Conservation (phyloP, 2,329 filamentous ascomycete species). For the Chrysosporium keratinophilum region DNA sequence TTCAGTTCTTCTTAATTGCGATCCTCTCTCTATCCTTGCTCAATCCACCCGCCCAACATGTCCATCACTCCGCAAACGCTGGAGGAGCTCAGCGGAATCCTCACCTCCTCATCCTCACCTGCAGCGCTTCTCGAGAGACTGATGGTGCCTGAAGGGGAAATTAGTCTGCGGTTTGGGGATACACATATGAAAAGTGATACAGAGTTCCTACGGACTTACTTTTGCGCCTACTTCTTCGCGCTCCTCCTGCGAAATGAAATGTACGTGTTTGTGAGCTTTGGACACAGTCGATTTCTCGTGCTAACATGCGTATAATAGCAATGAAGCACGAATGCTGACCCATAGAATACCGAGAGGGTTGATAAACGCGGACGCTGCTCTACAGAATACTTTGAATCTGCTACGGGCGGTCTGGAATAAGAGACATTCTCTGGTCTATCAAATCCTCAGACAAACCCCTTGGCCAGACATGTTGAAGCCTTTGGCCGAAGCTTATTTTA, state of each 20-base stretch:
- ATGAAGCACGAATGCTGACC: slow-evolving; percentile 33
- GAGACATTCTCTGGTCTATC: slow-evolving; percentile 29
- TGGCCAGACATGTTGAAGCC: slow-evolving; percentile 28
- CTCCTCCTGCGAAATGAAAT: slow-evolving; percentile 33
- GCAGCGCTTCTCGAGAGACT: slow-evolving; percentile 29
- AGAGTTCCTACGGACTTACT: slow-evolving; percentile 29
- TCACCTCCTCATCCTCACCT: slow-evolving; percentile 23
- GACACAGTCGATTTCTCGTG: neutral
- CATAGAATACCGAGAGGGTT: slow-evolving; percentile 28
- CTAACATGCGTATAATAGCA: slow-evolving; percentile 5
- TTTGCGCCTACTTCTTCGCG: slow-evolving; percentile 32
- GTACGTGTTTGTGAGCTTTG: slow-evolving; percentile 20
- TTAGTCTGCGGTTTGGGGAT: slow-evolving; percentile 24
- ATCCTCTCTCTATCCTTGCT: neutral
- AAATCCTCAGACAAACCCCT: slow-evolving; percentile 24
- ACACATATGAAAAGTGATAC: slow-evolving; percentile 19
- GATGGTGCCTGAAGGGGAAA: slow-evolving; percentile 28
- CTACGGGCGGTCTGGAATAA: slow-evolving; percentile 33
- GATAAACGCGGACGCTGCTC: slow-evolving; percentile 22
- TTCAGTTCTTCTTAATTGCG: neutral
- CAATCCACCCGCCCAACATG: neutral
- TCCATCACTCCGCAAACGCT: slow-evolving; percentile 2
- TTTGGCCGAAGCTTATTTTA: slow-evolving; percentile 28
- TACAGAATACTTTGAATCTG: slow-evolving; percentile 29
- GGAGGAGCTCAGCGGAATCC: slow-evolving; percentile 24